These are phyloP conservation scores for Plasmodium fragile DNA, from an alignment of 169 alveolate genomes.

Conservation along the genomic window DNA sequence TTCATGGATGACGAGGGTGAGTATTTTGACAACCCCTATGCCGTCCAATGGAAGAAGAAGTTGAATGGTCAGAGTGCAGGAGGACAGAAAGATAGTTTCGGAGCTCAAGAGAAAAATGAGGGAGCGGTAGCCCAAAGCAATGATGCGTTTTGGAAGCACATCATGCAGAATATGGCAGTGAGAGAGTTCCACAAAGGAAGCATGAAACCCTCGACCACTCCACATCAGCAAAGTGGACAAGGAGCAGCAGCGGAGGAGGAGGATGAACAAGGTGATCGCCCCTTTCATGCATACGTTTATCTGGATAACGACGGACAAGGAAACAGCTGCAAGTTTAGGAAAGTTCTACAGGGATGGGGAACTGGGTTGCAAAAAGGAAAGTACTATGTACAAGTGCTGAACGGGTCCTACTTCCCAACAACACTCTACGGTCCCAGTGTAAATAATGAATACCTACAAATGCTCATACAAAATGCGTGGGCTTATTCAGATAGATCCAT, in stretches of 20 bases:
- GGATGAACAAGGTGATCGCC: not conserved
- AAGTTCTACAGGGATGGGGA: constrained; percentile 1
- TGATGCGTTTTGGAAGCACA: not conserved
- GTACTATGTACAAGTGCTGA: constrained; percentile 9
- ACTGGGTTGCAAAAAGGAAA: not conserved
- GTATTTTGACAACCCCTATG: not conserved
- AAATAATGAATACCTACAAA: not conserved
- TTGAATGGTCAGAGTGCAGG: not conserved
- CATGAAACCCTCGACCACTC: not conserved
- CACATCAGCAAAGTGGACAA: not conserved
- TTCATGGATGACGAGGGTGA: not conserved
- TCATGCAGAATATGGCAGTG: not conserved
- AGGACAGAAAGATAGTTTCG: not conserved
- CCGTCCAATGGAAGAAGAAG: not conserved
- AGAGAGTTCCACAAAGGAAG: not conserved
- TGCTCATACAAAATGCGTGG: constrained; percentile 22
- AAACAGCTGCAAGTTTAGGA: not conserved
- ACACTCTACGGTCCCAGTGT: not conserved
- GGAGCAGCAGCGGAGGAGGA: no score
- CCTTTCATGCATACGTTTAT: not conserved
- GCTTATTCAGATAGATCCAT: not conserved
- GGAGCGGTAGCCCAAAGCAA: not conserved
- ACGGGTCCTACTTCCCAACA: constrained; percentile 13
- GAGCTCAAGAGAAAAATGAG: not conserved
- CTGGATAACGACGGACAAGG: constrained; percentile 14